A percentile compares a stretch with the other conserved stretches of the same genome.
Conservation (phyloP, 495 filamentous ascomycete genomes). For the Apiosordaria backusii region DNA sequence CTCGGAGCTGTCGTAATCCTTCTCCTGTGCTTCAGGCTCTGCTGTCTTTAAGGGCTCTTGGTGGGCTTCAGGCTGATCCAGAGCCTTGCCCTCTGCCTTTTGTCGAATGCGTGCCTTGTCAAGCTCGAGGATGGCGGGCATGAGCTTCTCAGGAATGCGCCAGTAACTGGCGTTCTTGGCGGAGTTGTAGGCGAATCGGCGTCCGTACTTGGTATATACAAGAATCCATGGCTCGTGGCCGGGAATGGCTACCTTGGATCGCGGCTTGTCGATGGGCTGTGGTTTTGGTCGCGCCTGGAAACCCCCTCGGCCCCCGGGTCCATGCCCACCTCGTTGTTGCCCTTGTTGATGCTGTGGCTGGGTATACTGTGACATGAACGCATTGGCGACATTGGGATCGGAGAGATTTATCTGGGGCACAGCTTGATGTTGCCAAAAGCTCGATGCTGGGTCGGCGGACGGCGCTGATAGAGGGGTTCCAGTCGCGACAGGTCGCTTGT, state of each 20-base stretch:
- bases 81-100: constrained; percentile 37
- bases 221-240: constrained; percentile 86
- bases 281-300: constrained; percentile 52
- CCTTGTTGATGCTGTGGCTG: constrained; percentile 22
- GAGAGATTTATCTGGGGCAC: constrained; percentile 45
- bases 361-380: constrained; percentile 47
- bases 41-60: constrained; percentile 6
- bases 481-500: constrained; percentile 59
- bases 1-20: constrained; percentile 53
- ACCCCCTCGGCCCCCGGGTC: constrained; percentile 44
- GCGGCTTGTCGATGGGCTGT: constrained; percentile 74
- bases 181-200: constrained; percentile 84
- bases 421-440: constrained; percentile 44
- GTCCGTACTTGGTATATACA: constrained; percentile 82
- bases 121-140: constrained; percentile 72
- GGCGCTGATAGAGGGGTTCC: constrained; percentile 30
- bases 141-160: constrained; percentile 81
- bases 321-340: constrained; percentile 33
- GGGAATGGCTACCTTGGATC: constrained; percentile 72
- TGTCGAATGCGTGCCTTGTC: constrained; percentile 55
- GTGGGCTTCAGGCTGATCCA: constrained; percentile 6
- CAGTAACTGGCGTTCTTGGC: constrained; percentile 85
- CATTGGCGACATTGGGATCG: constrained; percentile 43
- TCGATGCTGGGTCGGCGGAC: constrained; percentile 15
- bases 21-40: background rate